A percentile compares a stretch with the other conserved stretches of the same genome.
These are phyloP conservation scores for Salvia rosmarinus DNA, from an alignment of 257 asterid species.

Conservation along the genomic window DNA sequence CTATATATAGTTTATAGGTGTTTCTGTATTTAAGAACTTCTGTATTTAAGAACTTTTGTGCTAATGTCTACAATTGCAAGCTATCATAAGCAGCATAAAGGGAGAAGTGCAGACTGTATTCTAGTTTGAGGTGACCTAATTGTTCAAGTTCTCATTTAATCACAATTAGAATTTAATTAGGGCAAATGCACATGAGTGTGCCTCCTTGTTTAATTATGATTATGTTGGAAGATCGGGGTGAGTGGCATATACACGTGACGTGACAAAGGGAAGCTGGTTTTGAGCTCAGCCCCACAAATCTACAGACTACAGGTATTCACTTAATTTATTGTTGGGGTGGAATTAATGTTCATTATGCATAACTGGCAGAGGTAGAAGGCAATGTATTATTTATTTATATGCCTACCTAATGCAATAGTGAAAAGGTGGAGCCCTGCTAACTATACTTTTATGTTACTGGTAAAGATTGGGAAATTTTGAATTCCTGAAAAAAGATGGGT, in stretches of 20 bases:
- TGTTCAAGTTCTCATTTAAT: not conserved
- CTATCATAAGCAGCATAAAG: constrained; percentile 15
- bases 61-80: not conserved
- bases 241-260: not conserved
- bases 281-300: constrained; percentile 15
- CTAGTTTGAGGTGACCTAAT: not conserved
- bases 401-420: constrained; percentile 4
- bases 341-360: constrained; percentile 14
- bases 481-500: not conserved
- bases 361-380: constrained; percentile 12
- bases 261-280: not conserved
- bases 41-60: not conserved
- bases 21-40: not conserved
- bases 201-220: not conserved
- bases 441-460: not conserved
- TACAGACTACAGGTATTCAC: not conserved
- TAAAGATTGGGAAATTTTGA: not conserved
- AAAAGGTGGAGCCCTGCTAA: constrained; percentile 20
- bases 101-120: not conserved
- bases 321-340: not conserved
- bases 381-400: not conserved
- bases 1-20: too few species aligned
- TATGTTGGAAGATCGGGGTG: not conserved
- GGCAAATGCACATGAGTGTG: too few species aligned
- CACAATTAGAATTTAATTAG: too few species aligned